Base-by-base conservation (phyloP, 2,329 filamentous ascomycete species). In the Aspergillus pseudoterreus region DNA sequence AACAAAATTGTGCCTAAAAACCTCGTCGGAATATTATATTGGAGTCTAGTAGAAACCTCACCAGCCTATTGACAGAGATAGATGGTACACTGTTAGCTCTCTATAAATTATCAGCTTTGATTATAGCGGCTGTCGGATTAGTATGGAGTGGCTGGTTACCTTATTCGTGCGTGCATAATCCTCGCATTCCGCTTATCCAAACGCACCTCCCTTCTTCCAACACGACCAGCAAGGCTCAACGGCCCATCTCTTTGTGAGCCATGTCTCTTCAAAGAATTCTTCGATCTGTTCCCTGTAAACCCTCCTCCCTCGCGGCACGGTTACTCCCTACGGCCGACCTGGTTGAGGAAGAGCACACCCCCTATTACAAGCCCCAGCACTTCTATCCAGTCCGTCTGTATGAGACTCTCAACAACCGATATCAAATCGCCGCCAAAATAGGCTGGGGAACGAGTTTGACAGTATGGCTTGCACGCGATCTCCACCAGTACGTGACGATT, bases 401-500 rank as follows among this genome's bases (percentile, higher is more conserved):
- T n/a, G 27, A 45, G 43, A 59, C 66, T 1, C 57, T 74, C 15
- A 55, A 65, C 38, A 56, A 63, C 30, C 61, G 66, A 54, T 75
- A 75, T 51, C 59, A 72, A 53, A 61, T 74, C 2, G 50, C 68
- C 4, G 63, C 66, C 14, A 74, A 74, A 57, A 56, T 75, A 17
- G 72, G 71, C 39, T 73, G 64, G 63, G 71, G 71, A 22, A 64
- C 62, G 19, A 65, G 59, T 24, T 74, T 71, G 32, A 75, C 72
- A 4, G 72, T 74, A 21, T 75, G 71, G 71, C 61, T 74, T 27
- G 69, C 70, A 45, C 62, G 50, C n/a, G 63, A 70, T 54, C 47
- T 63, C 4, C 33, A 63, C 11, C 55, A 58, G 59, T 61, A 60
- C 30, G 56, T 57, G 14, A 43, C 52, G 11, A 43, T 35, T 30